Percentiles rank a stretch among this genome's conserved stretches.
Conservation (phyloP, 2,329 filamentous ascomycete genomes). For the Paraconiothyrium sp. region DNA sequence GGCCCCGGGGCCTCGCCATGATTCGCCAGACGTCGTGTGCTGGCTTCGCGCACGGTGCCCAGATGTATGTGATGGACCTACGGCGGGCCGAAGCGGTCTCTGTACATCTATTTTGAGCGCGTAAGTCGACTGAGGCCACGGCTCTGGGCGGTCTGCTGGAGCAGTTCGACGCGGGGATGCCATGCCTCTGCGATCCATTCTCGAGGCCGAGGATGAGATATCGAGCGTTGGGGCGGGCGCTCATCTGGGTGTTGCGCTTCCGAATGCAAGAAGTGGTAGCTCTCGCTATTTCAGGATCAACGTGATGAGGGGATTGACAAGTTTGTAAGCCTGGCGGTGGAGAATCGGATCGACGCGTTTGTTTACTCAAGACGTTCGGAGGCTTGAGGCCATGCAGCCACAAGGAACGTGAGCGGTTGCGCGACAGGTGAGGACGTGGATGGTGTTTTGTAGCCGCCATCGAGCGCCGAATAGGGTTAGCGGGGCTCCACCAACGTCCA, state of each 20-base stretch:
- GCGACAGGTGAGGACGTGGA: slow-evolving; percentile 1
- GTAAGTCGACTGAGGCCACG: slow-evolving; percentile 5
- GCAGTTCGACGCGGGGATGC: slow-evolving; percentile 6
- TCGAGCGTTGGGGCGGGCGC: not conserved
- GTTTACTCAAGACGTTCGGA: slow-evolving; percentile 13
- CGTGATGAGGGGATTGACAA: not conserved
- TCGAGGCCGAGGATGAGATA: slow-evolving; percentile 13
- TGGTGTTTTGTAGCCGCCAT: slow-evolving; percentile 22
- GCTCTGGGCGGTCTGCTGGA: not conserved
- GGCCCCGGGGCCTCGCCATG: slow-evolving; percentile 27
- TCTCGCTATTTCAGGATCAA: slow-evolving; percentile 28
- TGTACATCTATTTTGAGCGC: slow-evolving; percentile 47
- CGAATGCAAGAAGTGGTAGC: slow-evolving; percentile 25
- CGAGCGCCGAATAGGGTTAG: slow-evolving; percentile 5
- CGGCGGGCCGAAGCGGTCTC: slow-evolving; percentile 45
- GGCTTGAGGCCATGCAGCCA: slow-evolving; percentile 25
- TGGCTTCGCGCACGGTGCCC: slow-evolving; percentile 40
- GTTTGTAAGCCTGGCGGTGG: not conserved
- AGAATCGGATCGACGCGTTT: slow-evolving; percentile 4
- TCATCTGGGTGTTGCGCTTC: slow-evolving; percentile 27
- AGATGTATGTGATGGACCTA: slow-evolving; percentile 43
- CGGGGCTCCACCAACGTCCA: slow-evolving; percentile 5
- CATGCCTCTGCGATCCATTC: slow-evolving; percentile 16
- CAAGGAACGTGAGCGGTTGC: slow-evolving; percentile 22
- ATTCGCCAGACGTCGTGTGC: slow-evolving; percentile 42